phyloP scores from a whole-genome alignment of 441 rosid genomes.

The Eruca vesicaria region DNA sequence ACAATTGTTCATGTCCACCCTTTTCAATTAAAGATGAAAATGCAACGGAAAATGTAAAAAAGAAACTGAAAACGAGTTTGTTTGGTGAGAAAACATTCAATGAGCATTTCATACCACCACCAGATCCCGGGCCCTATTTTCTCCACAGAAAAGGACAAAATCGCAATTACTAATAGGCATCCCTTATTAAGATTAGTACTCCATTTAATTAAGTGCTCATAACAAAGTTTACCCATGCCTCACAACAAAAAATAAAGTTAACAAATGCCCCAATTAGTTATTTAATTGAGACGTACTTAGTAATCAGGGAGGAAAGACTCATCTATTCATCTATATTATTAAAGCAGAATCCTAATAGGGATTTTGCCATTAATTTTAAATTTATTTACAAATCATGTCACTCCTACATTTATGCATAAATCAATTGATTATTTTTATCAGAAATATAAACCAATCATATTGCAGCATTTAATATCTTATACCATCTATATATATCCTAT shows the following conservation, averaged over 20 bases:
- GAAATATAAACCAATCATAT: no score
- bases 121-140: conserved; percentile 29
- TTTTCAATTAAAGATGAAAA: background rate
- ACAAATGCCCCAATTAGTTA: background rate
- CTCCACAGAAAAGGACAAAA: conserved; percentile 7
- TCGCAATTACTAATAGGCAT: background rate
- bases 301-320: background rate
- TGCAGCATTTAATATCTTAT: no score
- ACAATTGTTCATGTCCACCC: background rate
- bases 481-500: no score
- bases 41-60: background rate
- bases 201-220: conserved; percentile 1
- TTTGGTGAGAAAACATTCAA: conserved; percentile 40
- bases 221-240: conserved; percentile 4
- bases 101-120: conserved; percentile 32
- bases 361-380: no score
- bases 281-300: background rate
- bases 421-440: no score
- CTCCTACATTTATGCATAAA: no score
- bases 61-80: conserved; percentile 12
- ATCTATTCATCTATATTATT: no score
- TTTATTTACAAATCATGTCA: no score
- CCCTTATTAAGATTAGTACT: background rate
- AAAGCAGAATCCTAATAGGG: no score
- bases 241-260: background rate